Evolutionary conservation across 2,329 filamentous ascomycete species (phyloP).

Genomic region (Pestalotiopsis fici): DNA sequence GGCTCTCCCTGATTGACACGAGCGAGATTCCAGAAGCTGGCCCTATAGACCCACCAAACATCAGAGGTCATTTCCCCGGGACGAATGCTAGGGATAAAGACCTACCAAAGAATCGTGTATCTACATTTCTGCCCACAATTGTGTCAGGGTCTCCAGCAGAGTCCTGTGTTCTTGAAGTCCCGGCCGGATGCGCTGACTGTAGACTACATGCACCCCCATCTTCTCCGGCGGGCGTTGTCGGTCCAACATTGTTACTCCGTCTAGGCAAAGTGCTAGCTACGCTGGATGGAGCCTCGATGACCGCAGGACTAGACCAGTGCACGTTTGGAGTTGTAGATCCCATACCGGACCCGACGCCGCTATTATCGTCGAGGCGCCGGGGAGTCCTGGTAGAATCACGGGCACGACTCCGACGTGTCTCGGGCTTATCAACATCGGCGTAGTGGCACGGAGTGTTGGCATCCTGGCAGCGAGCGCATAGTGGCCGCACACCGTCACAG

Average conservation of each 20-base stretch:
- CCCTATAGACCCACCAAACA: not conserved
- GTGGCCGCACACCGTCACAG: constrained; percentile 1
- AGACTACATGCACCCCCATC: not conserved
- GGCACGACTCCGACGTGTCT: not conserved
- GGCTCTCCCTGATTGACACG: not conserved
- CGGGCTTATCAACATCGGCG: not conserved
- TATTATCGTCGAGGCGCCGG: not conserved
- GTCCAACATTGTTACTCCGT: not conserved
- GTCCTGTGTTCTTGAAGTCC: not conserved
- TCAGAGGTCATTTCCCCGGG: not conserved
- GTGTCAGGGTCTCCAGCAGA: not conserved
- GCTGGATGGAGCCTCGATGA: not conserved
- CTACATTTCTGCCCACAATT: not conserved
- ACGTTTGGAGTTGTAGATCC: not conserved
- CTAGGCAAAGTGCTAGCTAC: not conserved
- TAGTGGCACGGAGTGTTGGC: not conserved
- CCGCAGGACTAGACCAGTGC: not conserved
- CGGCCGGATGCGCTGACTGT: not conserved
- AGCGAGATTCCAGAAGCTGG: constrained; percentile 1
- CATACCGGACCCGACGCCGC: not conserved
- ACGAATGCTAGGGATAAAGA: not conserved
- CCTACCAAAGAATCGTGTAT: constrained; percentile 3
- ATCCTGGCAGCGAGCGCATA: not conserved
- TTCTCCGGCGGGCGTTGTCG: not conserved
- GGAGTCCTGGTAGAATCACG: not conserved